Evolutionary conservation across 1,284 basidiomycete genomes (phyloP).

Genomic region (Ustilago xerochloae): DNA sequence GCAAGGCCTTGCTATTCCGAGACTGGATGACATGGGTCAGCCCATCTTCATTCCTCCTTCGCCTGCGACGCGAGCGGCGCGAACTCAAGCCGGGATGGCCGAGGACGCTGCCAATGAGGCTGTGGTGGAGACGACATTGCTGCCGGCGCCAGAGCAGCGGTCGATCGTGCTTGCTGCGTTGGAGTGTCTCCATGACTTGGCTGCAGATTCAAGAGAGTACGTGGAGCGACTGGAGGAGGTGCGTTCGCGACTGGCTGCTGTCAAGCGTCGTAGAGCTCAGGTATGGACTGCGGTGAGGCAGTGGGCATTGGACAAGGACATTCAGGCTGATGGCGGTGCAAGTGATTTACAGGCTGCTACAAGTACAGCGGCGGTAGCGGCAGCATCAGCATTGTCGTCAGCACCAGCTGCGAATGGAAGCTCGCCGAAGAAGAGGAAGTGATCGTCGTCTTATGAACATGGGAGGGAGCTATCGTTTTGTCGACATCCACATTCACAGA

Average conservation of each 20-base stretch:
- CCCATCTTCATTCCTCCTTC: slow-evolving; percentile 43
- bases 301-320: slow-evolving; percentile 60
- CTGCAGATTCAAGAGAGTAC: slow-evolving; percentile 71
- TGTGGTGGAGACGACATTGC: slow-evolving; percentile 45
- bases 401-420: slow-evolving; percentile 13
- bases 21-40: slow-evolving; percentile 43
- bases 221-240: slow-evolving; percentile 72
- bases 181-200: slow-evolving; percentile 68
- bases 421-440: slow-evolving; percentile 42
- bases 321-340: slow-evolving; percentile 9
- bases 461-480: too few relatives aligned
- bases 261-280: slow-evolving; percentile 70
- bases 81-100: slow-evolving; percentile 14
- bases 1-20: slow-evolving; percentile 55
- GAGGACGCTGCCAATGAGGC: slow-evolving; percentile 26
- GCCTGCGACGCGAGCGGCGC: slow-evolving; percentile 17
- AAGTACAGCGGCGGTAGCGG: not conserved
- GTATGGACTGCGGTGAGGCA: slow-evolving; percentile 71
- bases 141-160: slow-evolving; percentile 58
- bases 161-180: slow-evolving; percentile 63
- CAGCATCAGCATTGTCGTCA: slow-evolving; percentile 5
- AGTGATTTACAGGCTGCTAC: not conserved
- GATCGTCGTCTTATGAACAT: too few relatives aligned
- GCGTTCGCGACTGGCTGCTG: slow-evolving; percentile 70
- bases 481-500: too few relatives aligned